Percentiles rank a stretch among this genome's conserved stretches.
These are phyloP conservation scores for Fusarium domesticum DNA, from an alignment of 2,329 filamentous ascomycete genomes.

Conservation along the genomic window DNA sequence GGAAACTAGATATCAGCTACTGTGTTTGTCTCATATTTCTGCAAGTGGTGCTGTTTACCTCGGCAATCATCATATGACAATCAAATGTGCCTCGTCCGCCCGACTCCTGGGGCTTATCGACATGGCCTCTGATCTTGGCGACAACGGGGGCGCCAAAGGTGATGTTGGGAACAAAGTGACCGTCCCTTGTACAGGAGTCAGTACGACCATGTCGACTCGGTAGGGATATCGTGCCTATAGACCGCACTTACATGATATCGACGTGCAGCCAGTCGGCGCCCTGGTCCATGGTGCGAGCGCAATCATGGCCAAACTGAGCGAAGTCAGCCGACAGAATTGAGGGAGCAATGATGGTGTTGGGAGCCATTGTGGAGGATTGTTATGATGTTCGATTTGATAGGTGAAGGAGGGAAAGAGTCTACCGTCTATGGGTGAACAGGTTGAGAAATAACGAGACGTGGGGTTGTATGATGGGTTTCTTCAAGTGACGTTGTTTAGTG, in stretches of 20 bases:
- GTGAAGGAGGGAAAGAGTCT: background rate
- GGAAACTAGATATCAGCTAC: slow-evolving; percentile 15
- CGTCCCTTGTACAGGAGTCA: slow-evolving; percentile 63
- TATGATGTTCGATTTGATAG: background rate
- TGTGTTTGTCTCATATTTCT: background rate
- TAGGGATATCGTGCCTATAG: background rate
- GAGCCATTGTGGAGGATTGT: slow-evolving; percentile 61
- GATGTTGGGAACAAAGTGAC: slow-evolving; percentile 98
- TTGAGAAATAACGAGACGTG: background rate
- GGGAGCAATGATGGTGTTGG: slow-evolving; percentile 89
- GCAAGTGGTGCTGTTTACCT: slow-evolving; percentile 58
- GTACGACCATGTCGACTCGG: background rate
- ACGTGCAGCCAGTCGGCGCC: slow-evolving; percentile 93
- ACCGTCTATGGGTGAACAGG: too few relatives aligned
- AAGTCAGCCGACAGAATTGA: slow-evolving; percentile 99
- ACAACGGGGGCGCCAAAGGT: slow-evolving; percentile 95
- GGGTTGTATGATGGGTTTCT: background rate
- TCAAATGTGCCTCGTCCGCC: slow-evolving; percentile 90
- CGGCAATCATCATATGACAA: slow-evolving; percentile 99
- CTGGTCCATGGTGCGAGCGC: slow-evolving; percentile 77
- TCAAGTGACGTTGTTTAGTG: slow-evolving; percentile 25
- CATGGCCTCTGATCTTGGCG: slow-evolving; percentile 84
- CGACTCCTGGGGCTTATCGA: slow-evolving; percentile 67
- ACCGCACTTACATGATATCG: slow-evolving; percentile 69
- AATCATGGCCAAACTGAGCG: slow-evolving; percentile 80